Base-by-base conservation (phyloP, 495 filamentous ascomycete species). In the Hyaloscypha bicolor region DNA sequence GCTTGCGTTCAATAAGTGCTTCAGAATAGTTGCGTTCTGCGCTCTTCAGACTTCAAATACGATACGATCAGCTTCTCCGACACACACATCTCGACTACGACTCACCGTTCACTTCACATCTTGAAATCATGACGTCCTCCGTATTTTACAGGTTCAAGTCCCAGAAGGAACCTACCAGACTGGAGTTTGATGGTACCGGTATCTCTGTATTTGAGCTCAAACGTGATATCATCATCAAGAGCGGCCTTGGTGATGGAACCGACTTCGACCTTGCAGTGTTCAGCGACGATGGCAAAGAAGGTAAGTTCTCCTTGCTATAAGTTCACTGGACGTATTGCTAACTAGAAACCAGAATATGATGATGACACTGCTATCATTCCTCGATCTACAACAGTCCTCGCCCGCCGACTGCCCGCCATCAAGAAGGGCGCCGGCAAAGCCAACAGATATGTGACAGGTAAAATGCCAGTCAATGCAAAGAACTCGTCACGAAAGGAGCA, bases 131-230 rank as follows among this genome's bases (percentile, higher is more conserved):
- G 95, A 85, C 94, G 80, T 97, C 96, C 64, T 97, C 93, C 69
- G 94, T 99, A 77, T 97, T 97, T 82, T 98, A 97, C 91, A 97
- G 96, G 82, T 99, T 98, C 91, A 98, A 97, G 84, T 97, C 94
- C 66, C 92, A 95, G 77, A 97, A 94, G 80, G 96, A 98, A 77
- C 92, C 94, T 63, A 90, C 92, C 29, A 85, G 93, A 76, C 92
- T 99, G 67, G 90, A 92, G 72, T 99, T 99, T 81, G 95, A 99
- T 81, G 95, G 95, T 75, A 97, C 95, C 73, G 92, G 92, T 80
- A 97, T 99, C 69, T 96, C 95, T 64, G 95, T 98, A 72, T 99
- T 97, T 81, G 95, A 98, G 78, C 80, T 98, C 75, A 99, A 99
- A 79, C 88, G 94, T 79, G 94, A 97, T 79, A 99, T 99, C 75